Base-by-base conservation (phyloP, 176 grass and related monocot species). In the Pontederia crassipes region DNA sequence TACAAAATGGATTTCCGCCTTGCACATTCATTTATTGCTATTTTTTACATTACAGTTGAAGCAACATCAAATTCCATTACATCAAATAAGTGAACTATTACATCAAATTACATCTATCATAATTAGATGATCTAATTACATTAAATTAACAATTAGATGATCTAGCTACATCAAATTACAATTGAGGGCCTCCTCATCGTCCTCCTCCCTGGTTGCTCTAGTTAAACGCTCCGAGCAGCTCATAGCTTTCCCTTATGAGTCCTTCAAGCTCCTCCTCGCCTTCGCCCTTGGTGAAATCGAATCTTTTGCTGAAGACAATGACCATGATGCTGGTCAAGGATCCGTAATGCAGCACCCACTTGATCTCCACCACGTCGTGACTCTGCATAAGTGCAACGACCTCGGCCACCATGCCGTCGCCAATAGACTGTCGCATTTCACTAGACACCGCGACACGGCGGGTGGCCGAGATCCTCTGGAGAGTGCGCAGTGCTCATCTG, bases 171-270 rank as follows among this genome's bases (percentile, higher is more conserved):
- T n/a, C n/a, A n/a, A n/a, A n/a, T n/a, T n/a, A n/a, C n/a, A n/a
- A n/a, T n/a, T n/a, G n/a, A n/a, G n/a, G n/a, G n/a, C n/a, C n/a
- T n/a, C n/a, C n/a, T n/a, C n/a, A n/a, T n/a, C n/a, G n/a, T n/a
- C n/a, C n/a, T n/a, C n/a, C n/a, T n/a, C n/a, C n/a, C n/a, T 79
- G 77, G 12, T 79, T 69, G 49, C 77, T 54, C 77, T 69, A 79
- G 54, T 79, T 79, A 57, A 79, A 79, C 46, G 48, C 65, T 2
- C 77, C 69, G 54, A 79, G 77, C 54, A 79, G 13, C 11, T 67
- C 77, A 54, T 79, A 79, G 29, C 77, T 69, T 59, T 79, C 77
- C 24, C 8, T 9, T 1, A 79, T 69, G 53, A 79, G 46, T 6
- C 46, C 64, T 32, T 68, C 77, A 48, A 73, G 46, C n/a, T n/a